Evolutionary conservation across 495 filamentous ascomycete genomes (phyloP).

Genomic region (Talaromyces ruber): DNA sequence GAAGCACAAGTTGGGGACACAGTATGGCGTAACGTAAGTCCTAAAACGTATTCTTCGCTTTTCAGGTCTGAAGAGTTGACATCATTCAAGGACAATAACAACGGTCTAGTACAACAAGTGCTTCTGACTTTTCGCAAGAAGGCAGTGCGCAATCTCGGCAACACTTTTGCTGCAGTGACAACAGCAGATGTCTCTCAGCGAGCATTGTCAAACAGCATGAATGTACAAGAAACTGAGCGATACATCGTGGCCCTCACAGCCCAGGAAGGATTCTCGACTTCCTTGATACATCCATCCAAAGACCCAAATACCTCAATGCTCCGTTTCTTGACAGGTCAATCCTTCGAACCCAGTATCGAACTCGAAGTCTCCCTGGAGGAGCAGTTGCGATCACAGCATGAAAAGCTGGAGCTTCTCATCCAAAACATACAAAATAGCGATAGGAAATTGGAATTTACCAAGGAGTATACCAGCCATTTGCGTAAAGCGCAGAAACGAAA

Average conservation of each 20-base stretch:
- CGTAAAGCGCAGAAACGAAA: slow-evolving; percentile 36
- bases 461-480: slow-evolving; percentile 48
- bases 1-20: slow-evolving; percentile 48
- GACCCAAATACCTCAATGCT: slow-evolving; percentile 33
- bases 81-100: slow-evolving; percentile 43
- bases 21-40: slow-evolving; percentile 53
- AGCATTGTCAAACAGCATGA: slow-evolving; percentile 24
- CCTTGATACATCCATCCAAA: slow-evolving; percentile 35
- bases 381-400: slow-evolving; percentile 23
- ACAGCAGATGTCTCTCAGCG: slow-evolving; percentile 30
- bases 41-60: background rate
- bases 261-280: slow-evolving; percentile 46
- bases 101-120: slow-evolving; percentile 45
- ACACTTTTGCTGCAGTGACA: slow-evolving; percentile 39
- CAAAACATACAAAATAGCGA: slow-evolving; percentile 40
- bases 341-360: slow-evolving; percentile 8
- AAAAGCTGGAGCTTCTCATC: slow-evolving; percentile 28
- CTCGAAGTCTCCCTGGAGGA: slow-evolving; percentile 39
- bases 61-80: slow-evolving; percentile 6
- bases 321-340: slow-evolving; percentile 20
- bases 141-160: slow-evolving; percentile 32
- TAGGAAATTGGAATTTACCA: slow-evolving; percentile 45
- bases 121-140: slow-evolving; percentile 36
- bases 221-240: slow-evolving; percentile 34
- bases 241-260: slow-evolving; percentile 40